A percentile compares a stretch with the other conserved stretches of the same genome.
phyloP scores from a whole-genome alignment of 805 yeast species.

The Barnettozyma populi region DNA sequence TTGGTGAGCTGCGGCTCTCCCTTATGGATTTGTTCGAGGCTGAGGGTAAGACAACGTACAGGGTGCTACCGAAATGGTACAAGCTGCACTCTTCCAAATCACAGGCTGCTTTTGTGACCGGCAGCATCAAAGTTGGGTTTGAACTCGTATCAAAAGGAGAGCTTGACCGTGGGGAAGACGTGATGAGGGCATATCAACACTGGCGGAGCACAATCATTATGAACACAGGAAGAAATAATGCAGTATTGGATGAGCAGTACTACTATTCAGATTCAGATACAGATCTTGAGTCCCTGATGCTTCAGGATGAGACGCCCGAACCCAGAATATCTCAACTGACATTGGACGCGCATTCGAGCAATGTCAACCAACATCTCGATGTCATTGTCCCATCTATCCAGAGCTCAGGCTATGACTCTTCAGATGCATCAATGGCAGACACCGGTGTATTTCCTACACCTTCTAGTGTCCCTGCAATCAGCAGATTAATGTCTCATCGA shows the following conservation, averaged over 20 bases:
- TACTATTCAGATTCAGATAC: constrained; percentile 24
- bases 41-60: constrained; percentile 5
- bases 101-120: constrained; percentile 41
- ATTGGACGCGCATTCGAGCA: not conserved
- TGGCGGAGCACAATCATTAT: constrained; percentile 15
- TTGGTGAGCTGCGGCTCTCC: constrained; percentile 25
- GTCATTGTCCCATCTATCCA: not conserved
- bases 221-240: not conserved
- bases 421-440: constrained; percentile 3
- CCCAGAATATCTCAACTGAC: not conserved
- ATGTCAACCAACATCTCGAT: not conserved
- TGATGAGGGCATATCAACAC: constrained; percentile 15
- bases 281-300: constrained; percentile 22
- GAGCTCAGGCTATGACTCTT: constrained; percentile 6
- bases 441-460: not conserved
- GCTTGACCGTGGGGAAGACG: constrained; percentile 4
- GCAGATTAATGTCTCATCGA: not conserved
- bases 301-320: constrained; percentile 7
- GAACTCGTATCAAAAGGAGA: constrained; percentile 28
- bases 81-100: constrained; percentile 36
- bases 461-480: not conserved
- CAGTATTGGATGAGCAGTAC: constrained; percentile 21
- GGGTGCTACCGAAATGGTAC: constrained; percentile 36
- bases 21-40: constrained; percentile 18
- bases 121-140: constrained; percentile 39